Conservation (phyloP, 2,329 filamentous ascomycete species). For the Alternaria novae-zelandiae region DNA sequence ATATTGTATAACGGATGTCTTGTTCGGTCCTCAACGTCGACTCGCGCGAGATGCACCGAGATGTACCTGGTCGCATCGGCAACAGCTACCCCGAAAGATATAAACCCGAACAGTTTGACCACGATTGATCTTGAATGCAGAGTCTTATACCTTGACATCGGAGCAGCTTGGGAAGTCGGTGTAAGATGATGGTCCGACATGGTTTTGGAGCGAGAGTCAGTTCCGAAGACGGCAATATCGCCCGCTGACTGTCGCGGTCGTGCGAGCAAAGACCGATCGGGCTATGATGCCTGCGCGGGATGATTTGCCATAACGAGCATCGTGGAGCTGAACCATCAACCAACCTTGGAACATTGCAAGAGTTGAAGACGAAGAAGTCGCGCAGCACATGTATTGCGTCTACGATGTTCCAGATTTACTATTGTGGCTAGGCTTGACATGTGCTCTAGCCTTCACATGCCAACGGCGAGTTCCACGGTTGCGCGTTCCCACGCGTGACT, state of each 20-base stretch:
- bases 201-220: background rate
- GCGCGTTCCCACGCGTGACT: conserved; percentile 19
- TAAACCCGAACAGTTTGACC: background rate
- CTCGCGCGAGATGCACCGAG: conserved; percentile 15
- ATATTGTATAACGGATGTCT: background rate
- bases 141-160: background rate
- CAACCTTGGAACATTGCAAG: background rate
- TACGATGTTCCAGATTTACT: background rate
- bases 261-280: conserved; percentile 36
- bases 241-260: conserved; percentile 21
- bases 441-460: conserved; percentile 32
- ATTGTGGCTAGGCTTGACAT: conserved; percentile 1
- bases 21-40: no score
- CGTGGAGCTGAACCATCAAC: background rate
- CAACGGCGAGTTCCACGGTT: conserved; percentile 5
- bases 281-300: conserved; percentile 25
- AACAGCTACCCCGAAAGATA: conserved; percentile 3
- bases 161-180: background rate
- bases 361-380: background rate
- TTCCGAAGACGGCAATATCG: conserved; percentile 26
- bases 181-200: background rate
- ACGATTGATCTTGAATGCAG: background rate
- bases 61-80: conserved; percentile 9
- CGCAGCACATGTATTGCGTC: background rate
- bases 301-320: conserved; percentile 26